These are phyloP conservation scores for Hanseniaspora nectarophila DNA, from an alignment of 805 yeast genomes.

Conservation along the genomic window DNA sequence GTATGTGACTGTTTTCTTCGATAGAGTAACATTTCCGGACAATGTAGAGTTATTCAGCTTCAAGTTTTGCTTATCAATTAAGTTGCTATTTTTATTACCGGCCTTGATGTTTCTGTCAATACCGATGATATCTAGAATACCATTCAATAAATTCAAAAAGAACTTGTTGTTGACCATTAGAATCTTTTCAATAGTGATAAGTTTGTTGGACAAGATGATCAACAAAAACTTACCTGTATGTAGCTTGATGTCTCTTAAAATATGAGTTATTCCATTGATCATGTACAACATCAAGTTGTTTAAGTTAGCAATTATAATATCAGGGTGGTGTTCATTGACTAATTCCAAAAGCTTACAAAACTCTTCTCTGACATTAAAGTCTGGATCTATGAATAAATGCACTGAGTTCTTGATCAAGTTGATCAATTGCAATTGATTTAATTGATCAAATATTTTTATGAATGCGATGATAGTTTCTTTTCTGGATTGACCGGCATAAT, in stretches of 20 bases:
- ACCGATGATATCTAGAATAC: slow-evolving; percentile 57
- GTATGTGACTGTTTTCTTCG: slow-evolving; percentile 8
- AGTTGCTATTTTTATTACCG: slow-evolving; percentile 22
- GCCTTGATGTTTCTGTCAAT: slow-evolving; percentile 20
- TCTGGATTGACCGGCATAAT: slow-evolving; percentile 58
- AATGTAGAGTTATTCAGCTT: slow-evolving; percentile 11
- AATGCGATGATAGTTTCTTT: slow-evolving; percentile 54
- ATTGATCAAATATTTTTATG: slow-evolving; percentile 32
- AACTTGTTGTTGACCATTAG: slow-evolving; percentile 51
- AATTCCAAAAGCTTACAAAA: slow-evolving; percentile 38
- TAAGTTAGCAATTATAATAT: slow-evolving; percentile 49
- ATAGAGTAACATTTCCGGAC: slow-evolving; percentile 17
- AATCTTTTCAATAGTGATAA: slow-evolving; percentile 26
- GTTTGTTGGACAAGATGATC: slow-evolving; percentile 2
- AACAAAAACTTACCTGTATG: slow-evolving; percentile 58
- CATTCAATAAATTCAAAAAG: slow-evolving; percentile 58
- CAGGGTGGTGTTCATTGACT: slow-evolving; percentile 39
- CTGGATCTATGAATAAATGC: slow-evolving; percentile 41
- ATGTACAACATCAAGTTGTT: slow-evolving; percentile 56
- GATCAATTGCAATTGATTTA: slow-evolving; percentile 21
- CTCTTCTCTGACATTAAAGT: slow-evolving; percentile 51
- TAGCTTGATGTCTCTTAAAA: slow-evolving; percentile 59
- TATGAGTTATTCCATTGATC: slow-evolving; percentile 89
- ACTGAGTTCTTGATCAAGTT: slow-evolving; percentile 31
- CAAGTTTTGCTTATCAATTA: slow-evolving; percentile 24